Evolutionary conservation across 2,329 filamentous ascomycete genomes (phyloP).

Genomic region (Colletotrichum sp.): DNA sequence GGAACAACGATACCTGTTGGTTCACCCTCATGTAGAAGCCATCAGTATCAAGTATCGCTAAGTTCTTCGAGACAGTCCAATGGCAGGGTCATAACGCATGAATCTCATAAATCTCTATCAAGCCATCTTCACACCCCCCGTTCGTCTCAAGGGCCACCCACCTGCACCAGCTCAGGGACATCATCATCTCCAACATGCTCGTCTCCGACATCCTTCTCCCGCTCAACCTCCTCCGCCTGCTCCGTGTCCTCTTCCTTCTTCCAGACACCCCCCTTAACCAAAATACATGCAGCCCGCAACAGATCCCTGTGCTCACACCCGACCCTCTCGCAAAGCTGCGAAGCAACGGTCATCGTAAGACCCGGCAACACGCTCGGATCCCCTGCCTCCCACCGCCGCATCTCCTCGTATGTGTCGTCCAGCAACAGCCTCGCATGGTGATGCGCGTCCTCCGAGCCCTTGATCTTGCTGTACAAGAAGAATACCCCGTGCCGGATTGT

Average conservation of each 20-base stretch:
- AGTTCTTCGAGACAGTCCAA: neutral
- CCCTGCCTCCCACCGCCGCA: conserved; percentile 19
- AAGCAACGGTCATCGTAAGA: conserved; percentile 16
- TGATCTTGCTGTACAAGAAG: conserved; percentile 13
- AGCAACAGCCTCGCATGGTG: conserved; percentile 13
- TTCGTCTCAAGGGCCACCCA: neutral
- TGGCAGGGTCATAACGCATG: neutral
- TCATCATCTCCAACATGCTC: neutral
- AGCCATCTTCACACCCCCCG: neutral
- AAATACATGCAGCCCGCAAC: conserved; percentile 5
- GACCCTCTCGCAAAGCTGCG: neutral
- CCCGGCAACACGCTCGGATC: conserved; percentile 15
- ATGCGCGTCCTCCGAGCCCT: neutral
- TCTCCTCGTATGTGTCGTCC: conserved; percentile 15
- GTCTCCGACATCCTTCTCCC: neutral
- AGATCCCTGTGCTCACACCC: conserved; percentile 4
- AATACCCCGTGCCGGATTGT: conserved; percentile 18
- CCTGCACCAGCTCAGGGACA: neutral
- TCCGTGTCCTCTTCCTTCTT: neutral
- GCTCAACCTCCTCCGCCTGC: neutral
- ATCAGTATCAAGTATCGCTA: neutral
- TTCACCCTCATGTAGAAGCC: neutral
- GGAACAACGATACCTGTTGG: neutral
- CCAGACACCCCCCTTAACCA: conserved; percentile 7
- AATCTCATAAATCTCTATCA: neutral